A percentile compares a stretch with the other conserved stretches of the same genome.
These are phyloP conservation scores for Haplosporangium sp. DNA, from an alignment of 371 early-diverging fungal species.

Conservation along the genomic window DNA sequence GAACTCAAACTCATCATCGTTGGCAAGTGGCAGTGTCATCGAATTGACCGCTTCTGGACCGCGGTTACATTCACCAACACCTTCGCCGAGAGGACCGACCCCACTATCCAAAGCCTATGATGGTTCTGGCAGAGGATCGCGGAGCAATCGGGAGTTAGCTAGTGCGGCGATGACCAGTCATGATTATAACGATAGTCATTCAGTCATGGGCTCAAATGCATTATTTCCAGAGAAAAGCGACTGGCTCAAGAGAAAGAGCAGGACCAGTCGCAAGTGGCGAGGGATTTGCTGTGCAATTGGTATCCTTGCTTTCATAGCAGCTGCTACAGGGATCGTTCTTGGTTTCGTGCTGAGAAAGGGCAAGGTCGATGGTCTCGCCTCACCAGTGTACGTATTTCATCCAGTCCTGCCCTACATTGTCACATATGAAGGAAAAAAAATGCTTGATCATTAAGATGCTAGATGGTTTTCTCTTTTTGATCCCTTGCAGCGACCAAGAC, in stretches of 20 bases:
- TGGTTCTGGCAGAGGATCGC: constrained; percentile 3
- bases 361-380: constrained; percentile 43
- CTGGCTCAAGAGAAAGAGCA: constrained; percentile 30
- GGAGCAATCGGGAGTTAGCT: not conserved
- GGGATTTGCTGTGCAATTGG: constrained; percentile 32
- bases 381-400: constrained; percentile 22
- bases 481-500: constrained; percentile 10
- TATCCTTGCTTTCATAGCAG: constrained; percentile 15
- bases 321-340: constrained; percentile 26
- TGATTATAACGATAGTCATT: constrained; percentile 1
- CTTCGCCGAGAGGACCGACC: constrained; percentile 6
- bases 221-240: constrained; percentile 12
- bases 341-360: constrained; percentile 30
- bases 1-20: constrained; percentile 21
- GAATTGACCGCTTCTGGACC: constrained; percentile 21
- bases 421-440: too few species aligned
- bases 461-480: not conserved
- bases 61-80: not conserved
- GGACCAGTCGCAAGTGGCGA: constrained; percentile 36
- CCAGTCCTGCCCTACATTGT: not conserved
- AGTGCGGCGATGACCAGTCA: constrained; percentile 10
- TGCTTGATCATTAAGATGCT: too few species aligned
- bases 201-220: not conserved
- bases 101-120: not conserved
- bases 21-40: constrained; percentile 18